Evolutionary conservation across 2,329 filamentous ascomycete genomes (phyloP), one percentile per base, ranked within the genome.

Genomic region (Penicillium capsulatum): DNA sequence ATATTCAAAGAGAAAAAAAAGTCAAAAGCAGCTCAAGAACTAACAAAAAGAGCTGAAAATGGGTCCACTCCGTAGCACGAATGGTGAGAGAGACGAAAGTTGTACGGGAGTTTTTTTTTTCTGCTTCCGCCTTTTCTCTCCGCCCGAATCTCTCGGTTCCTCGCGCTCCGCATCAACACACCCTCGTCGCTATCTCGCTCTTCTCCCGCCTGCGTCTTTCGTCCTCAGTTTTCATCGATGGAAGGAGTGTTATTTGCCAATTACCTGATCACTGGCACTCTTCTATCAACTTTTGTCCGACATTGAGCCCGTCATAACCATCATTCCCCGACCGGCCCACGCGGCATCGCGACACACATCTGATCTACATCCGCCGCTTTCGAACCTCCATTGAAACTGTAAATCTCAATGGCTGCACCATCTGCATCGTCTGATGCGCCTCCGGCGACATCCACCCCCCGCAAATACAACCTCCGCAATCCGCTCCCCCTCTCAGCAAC

Each of bases 401-500:
- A 39, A 45, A 33, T 40, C 40, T 24, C 48, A 48, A 53, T 54
- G 50, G 42, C 47, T 36, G 52, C 55, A 35, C 42, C 50, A 34
- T 48, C 52, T 26, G 39, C 50, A 33, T 50, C 58, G 13, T 27
- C 55, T 16, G 50, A 55, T 40, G 34, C 52, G 6, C 45, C 55
- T 32, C 45, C 53, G 44, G 41, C 48, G 28, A 33, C 40, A 22
- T 20, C 40, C 22, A 31, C 46, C 27, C 38, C 51, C 14, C 45
- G 40, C 40, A 53, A 57, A 53, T 70, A 59, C 56, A 62, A 70
- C 47, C 61, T 71, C 34, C 77, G 80, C 53, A 92, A 91, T 59
- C 90, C 90, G 11, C 71, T 94, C 30, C 90, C 90, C 17, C 75
- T 96, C 41, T 90, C 86, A 17, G 80, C 87, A 8, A 76, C 81